Evolutionary conservation across 176 grass and related monocot genomes (phyloP).

Genomic region (Cenchrus purpureus): DNA sequence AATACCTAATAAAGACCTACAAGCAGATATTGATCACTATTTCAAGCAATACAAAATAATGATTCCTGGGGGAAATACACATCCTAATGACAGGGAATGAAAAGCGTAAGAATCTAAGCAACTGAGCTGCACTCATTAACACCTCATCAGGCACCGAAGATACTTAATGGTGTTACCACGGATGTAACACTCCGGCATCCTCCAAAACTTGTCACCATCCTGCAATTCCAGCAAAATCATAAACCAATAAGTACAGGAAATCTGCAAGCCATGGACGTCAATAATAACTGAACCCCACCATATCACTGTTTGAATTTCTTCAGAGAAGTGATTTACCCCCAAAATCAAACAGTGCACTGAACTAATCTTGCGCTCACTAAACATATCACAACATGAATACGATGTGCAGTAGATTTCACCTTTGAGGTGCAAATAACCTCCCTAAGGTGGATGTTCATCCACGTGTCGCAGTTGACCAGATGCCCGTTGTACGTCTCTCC

Average conservation of each 20-base stretch:
- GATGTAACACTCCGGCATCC: constrained; percentile 99
- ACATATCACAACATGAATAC: background rate
- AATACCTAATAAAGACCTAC: background rate
- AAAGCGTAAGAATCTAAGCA: background rate
- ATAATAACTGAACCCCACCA: background rate
- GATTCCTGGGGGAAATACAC: background rate
- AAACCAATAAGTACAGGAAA: background rate
- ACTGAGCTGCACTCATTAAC: background rate
- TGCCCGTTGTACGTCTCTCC: constrained; percentile 98
- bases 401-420: constrained; percentile 45
- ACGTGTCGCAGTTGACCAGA: constrained; percentile 98
- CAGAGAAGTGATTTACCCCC: background rate
- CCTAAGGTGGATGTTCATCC: constrained; percentile 99
- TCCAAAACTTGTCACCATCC: constrained; percentile 99
- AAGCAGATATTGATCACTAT: constrained; percentile 16
- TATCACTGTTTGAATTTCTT: constrained; percentile 3
- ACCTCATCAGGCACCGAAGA: constrained; percentile 99
- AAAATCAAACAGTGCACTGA: background rate
- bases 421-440: constrained; percentile 99
- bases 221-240: constrained; percentile 53
- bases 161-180: constrained; percentile 99
- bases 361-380: constrained; percentile 1
- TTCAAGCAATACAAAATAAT: constrained; percentile 25
- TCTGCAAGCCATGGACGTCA: background rate
- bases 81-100: background rate